A percentile compares a stretch with the other conserved stretches of the same genome.
Conservation (phyloP, 306 rosid species). For the Prunus mira region DNA sequence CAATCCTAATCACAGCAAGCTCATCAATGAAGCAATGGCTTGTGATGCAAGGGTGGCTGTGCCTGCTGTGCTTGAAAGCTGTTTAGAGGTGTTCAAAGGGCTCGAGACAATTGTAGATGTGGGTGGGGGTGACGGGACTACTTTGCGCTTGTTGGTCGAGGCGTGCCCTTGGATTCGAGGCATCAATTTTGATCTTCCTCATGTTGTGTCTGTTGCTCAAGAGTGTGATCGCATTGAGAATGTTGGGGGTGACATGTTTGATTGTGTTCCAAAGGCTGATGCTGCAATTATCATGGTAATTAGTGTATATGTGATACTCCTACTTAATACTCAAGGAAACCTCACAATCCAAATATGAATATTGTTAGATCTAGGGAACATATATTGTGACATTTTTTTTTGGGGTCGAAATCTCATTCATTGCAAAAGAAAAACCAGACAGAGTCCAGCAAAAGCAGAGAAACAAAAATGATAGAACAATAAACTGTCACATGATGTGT, state of each 20-base stretch:
- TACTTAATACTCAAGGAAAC: no score
- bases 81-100: constrained; percentile 45
- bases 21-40: constrained; percentile 71
- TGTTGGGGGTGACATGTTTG: constrained; percentile 66
- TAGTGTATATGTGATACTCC: not conserved
- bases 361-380: no score
- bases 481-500: no score
- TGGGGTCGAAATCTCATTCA: no score
- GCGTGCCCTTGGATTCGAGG: constrained; percentile 43
- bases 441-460: no score
- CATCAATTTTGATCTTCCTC: constrained; percentile 70
- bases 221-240: constrained; percentile 30
- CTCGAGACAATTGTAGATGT: constrained; percentile 60
- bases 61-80: constrained; percentile 30
- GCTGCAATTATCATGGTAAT: constrained; percentile 64
- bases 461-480: no score
- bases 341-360: no score
- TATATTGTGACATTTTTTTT: no score
- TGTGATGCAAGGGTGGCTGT: constrained; percentile 37
- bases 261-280: constrained; percentile 62
- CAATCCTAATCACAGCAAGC: constrained; percentile 30
- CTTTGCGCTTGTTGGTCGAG: constrained; percentile 28
- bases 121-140: constrained; percentile 80
- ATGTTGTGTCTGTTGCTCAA: constrained; percentile 40
- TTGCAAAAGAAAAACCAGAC: no score